These are phyloP conservation scores for Nannochloropsis salina DNA, from an alignment of 108 stramenopile genomes.

Conservation along the genomic window DNA sequence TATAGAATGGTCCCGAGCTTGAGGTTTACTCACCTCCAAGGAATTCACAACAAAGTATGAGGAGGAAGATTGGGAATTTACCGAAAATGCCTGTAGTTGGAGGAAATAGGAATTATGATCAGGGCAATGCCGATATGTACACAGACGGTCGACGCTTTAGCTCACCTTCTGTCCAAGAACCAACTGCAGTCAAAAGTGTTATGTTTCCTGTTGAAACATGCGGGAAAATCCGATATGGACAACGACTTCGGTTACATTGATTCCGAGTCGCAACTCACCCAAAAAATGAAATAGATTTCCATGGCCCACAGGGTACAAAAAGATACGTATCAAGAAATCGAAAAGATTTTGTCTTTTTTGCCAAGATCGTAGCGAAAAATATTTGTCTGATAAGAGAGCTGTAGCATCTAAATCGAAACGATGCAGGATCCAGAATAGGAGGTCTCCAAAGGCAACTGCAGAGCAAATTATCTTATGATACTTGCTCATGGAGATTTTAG, in stretches of 20 bases:
- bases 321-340: not conserved
- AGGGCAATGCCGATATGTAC: too few species aligned
- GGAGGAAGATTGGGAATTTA: not conserved
- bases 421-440: not conserved
- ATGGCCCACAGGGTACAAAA: not conserved
- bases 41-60: not conserved
- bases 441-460: not conserved
- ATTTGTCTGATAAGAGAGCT: not conserved
- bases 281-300: constrained; percentile 9
- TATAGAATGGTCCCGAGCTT: too few species aligned
- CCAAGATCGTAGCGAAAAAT: constrained; percentile 15
- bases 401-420: not conserved
- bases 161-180: not conserved
- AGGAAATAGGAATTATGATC: constrained; percentile 1
- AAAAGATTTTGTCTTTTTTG: not conserved
- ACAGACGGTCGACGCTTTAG: not conserved
- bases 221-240: too few species aligned
- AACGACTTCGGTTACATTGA: too few species aligned
- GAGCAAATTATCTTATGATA: not conserved
- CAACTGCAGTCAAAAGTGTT: not conserved
- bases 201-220: not conserved
- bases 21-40: not conserved
- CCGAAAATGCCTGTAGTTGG: not conserved
- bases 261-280: not conserved
- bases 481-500: not conserved